Evolutionary conservation across 306 rosid species (phyloP).

Genomic region (Carpinus viminea): DNA sequence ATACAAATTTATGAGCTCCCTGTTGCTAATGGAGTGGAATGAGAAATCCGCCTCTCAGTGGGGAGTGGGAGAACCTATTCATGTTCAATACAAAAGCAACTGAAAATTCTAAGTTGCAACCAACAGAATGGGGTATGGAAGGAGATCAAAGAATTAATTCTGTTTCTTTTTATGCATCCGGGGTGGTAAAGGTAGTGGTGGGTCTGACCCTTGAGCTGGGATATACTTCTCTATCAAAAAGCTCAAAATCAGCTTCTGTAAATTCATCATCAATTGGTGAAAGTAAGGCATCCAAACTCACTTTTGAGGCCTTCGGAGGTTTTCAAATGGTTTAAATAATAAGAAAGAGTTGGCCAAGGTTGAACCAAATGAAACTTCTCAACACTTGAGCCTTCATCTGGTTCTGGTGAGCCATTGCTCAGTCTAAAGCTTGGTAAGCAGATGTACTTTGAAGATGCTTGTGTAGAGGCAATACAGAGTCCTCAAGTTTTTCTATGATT

Average conservation of each 20-base stretch:
- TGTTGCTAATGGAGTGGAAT: slow-evolving; percentile 78
- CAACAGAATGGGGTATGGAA: slow-evolving; percentile 50
- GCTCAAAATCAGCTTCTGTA: slow-evolving; percentile 72
- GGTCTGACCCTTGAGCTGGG: slow-evolving; percentile 54
- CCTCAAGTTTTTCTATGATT: slow-evolving; percentile 40
- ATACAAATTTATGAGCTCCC: slow-evolving; percentile 24
- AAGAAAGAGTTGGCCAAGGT: slow-evolving; percentile 49
- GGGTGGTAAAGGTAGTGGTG: slow-evolving; percentile 46
- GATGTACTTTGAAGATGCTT: slow-evolving; percentile 72
- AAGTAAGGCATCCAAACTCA: slow-evolving; percentile 60
- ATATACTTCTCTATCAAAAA: slow-evolving; percentile 53
- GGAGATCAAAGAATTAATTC: slow-evolving; percentile 56
- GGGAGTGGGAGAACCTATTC: slow-evolving; percentile 79
- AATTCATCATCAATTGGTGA: slow-evolving; percentile 70
- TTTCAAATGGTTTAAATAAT: slow-evolving; percentile 45
- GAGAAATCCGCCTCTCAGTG: slow-evolving; percentile 60
- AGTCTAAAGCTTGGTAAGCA: slow-evolving; percentile 89
- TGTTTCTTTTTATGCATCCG: slow-evolving; percentile 53
- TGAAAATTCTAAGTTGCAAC: slow-evolving; percentile 56
- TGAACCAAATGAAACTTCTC: slow-evolving; percentile 46
- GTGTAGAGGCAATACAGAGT: slow-evolving; percentile 48
- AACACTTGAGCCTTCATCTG: slow-evolving; percentile 52
- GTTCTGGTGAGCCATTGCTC: slow-evolving; percentile 77
- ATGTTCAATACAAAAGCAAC: slow-evolving; percentile 52
- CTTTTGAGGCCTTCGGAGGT: slow-evolving; percentile 50